phyloP scores from a whole-genome alignment of 768 basidiomycete species.

The Clavulina sp. region DNA sequence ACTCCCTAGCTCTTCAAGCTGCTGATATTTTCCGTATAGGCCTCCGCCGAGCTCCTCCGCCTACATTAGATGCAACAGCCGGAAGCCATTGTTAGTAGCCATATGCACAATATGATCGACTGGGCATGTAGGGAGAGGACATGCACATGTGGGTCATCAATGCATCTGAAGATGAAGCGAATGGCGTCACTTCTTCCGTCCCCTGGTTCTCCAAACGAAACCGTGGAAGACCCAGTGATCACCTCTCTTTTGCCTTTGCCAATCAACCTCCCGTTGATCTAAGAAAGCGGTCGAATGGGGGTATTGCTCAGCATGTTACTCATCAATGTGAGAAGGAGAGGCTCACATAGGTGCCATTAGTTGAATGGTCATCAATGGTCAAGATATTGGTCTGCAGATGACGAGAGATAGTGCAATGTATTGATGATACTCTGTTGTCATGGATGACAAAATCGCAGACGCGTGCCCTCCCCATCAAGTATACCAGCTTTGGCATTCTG shows the following conservation, averaged over 20 bases:
- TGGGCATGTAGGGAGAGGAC: no score
- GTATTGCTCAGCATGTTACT: background rate
- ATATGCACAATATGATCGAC: no score
- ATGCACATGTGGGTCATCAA: slow-evolving; percentile 4
- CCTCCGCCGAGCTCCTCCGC: slow-evolving; percentile 16
- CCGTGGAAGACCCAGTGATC: slow-evolving; percentile 65
- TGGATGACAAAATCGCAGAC: slow-evolving; percentile 39
- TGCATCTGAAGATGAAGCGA: slow-evolving; percentile 19
- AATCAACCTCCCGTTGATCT: slow-evolving; percentile 56
- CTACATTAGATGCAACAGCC: background rate
- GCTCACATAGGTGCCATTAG: slow-evolving; percentile 49
- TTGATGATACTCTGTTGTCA: slow-evolving; percentile 49
- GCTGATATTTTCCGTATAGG: slow-evolving; percentile 22
- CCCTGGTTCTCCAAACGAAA: slow-evolving; percentile 67
- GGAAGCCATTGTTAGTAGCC: background rate
- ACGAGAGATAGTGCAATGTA: slow-evolving; percentile 42
- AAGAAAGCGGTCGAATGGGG: background rate
- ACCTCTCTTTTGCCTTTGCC: slow-evolving; percentile 36
- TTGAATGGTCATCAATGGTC: slow-evolving; percentile 38
- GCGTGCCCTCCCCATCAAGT: slow-evolving; percentile 37
- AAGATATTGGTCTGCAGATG: slow-evolving; percentile 34
- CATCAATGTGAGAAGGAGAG: background rate
- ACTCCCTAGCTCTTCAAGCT: slow-evolving; percentile 43
- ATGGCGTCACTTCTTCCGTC: slow-evolving; percentile 48
- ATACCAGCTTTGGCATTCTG: slow-evolving; percentile 26